Evolutionary conservation across 129 eudicot genomes (phyloP).

Genomic region (Erigeron canadensis): DNA sequence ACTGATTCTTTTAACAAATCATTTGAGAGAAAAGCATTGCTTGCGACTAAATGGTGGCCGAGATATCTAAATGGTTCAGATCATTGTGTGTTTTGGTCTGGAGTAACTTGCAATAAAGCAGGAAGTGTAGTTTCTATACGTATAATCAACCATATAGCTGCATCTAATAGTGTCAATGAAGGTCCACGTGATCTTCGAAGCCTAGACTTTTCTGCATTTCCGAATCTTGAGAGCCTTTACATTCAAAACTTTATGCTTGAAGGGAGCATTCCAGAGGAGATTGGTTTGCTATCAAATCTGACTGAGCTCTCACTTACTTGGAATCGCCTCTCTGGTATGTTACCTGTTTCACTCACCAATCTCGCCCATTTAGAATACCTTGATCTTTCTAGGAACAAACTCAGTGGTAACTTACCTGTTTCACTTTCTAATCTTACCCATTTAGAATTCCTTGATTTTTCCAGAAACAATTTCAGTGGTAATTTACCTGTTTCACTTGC

Average conservation of each 20-base stretch:
- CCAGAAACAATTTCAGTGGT: neutral
- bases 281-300: constrained; percentile 14
- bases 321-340: constrained; percentile 1
- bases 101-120: constrained; percentile 19
- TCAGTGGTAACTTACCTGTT: neutral
- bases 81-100: constrained; percentile 16
- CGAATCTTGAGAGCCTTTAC: constrained; percentile 3
- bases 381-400: constrained; percentile 14
- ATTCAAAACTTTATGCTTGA: neutral
- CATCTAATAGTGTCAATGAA: neutral
- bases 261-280: constrained; percentile 18
- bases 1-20: constrained; percentile 8
- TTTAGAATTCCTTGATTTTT: constrained; percentile 15
- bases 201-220: constrained; percentile 20
- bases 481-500: neutral
- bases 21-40: neutral
- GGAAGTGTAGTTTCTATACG: constrained; percentile 12
- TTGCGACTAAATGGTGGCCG: constrained; percentile 10
- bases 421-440: constrained; percentile 1
- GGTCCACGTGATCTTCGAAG: neutral
- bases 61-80: neutral
- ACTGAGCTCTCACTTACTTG: neutral
- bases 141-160: neutral
- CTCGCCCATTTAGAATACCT: constrained; percentile 13
- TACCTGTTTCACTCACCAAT: constrained; percentile 15